phyloP scores from a whole-genome alignment of 305 asterid genomes.

The Solanum chacoense region DNA sequence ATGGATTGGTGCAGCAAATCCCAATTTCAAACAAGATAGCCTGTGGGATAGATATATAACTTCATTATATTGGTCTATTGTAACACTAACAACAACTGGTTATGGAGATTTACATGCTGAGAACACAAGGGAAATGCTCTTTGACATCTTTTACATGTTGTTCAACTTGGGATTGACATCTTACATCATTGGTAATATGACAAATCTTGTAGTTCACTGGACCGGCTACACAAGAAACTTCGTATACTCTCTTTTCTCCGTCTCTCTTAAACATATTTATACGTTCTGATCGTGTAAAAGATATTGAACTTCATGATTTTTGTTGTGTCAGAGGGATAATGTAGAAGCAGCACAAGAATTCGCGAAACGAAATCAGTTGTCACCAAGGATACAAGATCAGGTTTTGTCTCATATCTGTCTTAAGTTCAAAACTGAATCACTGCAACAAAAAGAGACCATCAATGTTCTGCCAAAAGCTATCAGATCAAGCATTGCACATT shows the following conservation, averaged over 20 bases:
- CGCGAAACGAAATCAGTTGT: conserved; percentile 59
- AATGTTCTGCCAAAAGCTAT: conserved; percentile 66
- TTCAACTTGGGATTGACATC: conserved; percentile 79
- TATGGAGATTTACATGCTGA: conserved; percentile 87
- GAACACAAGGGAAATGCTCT: conserved; percentile 80
- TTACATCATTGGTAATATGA: conserved; percentile 92
- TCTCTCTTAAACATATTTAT: not conserved
- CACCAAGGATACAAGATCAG: conserved; percentile 48
- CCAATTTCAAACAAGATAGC: conserved; percentile 53
- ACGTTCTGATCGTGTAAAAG: not conserved
- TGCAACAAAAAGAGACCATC: conserved; percentile 67
- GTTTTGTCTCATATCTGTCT: conserved; percentile 68
- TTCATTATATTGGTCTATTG: conserved; percentile 82
- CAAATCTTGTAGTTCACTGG: conserved; percentile 88
- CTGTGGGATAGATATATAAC: conserved; percentile 72
- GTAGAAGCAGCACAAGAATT: conserved; percentile 67
- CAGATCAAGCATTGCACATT: conserved; percentile 60
- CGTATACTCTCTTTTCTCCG: conserved; percentile 17
- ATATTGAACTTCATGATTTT: not conserved
- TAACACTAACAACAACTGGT: conserved; percentile 84
- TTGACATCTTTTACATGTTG: conserved; percentile 65
- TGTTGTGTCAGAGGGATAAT: conserved; percentile 49
- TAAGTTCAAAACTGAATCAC: conserved; percentile 67
- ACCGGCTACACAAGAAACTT: conserved; percentile 75
- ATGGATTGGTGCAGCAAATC: conserved; percentile 85